Evolutionary conservation across 495 filamentous ascomycete genomes (phyloP).

Genomic region (Penicillium manginii): DNA sequence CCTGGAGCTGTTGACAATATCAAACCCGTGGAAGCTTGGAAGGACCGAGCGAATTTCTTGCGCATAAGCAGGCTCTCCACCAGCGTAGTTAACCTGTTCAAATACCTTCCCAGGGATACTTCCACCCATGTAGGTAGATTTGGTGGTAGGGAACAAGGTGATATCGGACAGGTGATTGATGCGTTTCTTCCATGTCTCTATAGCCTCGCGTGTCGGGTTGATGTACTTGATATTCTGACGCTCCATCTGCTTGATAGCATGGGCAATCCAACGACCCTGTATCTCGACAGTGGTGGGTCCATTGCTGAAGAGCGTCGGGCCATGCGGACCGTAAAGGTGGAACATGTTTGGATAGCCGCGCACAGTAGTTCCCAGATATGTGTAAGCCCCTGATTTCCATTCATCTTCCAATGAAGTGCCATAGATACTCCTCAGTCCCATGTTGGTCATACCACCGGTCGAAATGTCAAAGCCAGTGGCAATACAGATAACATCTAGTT

Average conservation of each 20-base stretch:
- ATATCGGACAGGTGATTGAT: slow-evolving; percentile 41
- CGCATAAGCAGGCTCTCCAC: slow-evolving; percentile 14
- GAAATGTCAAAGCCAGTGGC: slow-evolving; percentile 60
- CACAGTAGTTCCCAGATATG: slow-evolving; percentile 53
- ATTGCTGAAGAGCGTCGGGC: slow-evolving; percentile 54
- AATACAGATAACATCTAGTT: slow-evolving; percentile 55
- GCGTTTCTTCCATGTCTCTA: slow-evolving; percentile 48
- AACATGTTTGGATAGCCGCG: slow-evolving; percentile 58
- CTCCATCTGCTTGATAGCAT: slow-evolving; percentile 45
- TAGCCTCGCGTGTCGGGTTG: slow-evolving; percentile 47
- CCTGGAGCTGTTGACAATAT: background rate
- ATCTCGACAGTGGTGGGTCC: slow-evolving; percentile 53
- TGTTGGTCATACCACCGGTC: slow-evolving; percentile 51
- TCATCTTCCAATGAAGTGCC: slow-evolving; percentile 43
- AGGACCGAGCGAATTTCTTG: slow-evolving; percentile 5
- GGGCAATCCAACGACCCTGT: slow-evolving; percentile 54
- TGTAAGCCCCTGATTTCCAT: slow-evolving; percentile 51
- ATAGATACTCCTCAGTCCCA: slow-evolving; percentile 46
- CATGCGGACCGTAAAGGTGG: slow-evolving; percentile 51
- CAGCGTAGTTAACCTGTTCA: slow-evolving; percentile 44
- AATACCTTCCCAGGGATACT: slow-evolving; percentile 49
- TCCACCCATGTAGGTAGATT: slow-evolving; percentile 34
- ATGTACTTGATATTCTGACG: slow-evolving; percentile 45
- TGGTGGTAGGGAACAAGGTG: slow-evolving; percentile 48
- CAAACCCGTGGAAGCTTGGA: slow-evolving; percentile 2